Conservation (phyloP, 352 stramenopile species). For the Phytophthora crassamura region DNA sequence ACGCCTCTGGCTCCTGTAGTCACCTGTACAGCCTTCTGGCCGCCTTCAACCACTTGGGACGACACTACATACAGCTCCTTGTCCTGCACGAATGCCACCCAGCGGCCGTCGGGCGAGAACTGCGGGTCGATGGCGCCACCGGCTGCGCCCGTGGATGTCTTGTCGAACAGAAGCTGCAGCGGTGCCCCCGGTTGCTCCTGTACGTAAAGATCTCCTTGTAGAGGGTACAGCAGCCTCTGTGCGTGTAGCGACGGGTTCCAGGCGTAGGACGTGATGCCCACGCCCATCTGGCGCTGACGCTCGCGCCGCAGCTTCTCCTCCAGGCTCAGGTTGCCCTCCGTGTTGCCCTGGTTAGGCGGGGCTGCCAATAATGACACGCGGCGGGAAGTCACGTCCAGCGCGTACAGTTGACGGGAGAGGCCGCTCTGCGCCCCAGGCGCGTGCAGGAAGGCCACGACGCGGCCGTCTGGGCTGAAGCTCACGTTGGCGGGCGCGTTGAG, state of each 20-base stretch:
- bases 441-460: conserved; percentile 88
- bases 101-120: conserved; percentile 91
- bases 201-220: conserved; percentile 94
- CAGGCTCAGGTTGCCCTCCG: conserved; percentile 85
- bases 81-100: conserved; percentile 95
- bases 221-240: conserved; percentile 89
- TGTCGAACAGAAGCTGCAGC: conserved; percentile 89
- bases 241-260: conserved; percentile 70
- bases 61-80: conserved; percentile 94
- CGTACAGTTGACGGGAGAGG: conserved; percentile 88
- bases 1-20: conserved; percentile 75
- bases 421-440: conserved; percentile 79
- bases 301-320: conserved; percentile 93
- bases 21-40: conserved; percentile 66
- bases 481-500: conserved; percentile 81
- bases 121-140: conserved; percentile 94
- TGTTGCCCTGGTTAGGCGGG: conserved; percentile 81
- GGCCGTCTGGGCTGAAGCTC: conserved; percentile 86
- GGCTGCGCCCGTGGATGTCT: conserved; percentile 65
- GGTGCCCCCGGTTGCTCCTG: conserved; percentile 86
- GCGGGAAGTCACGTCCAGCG: conserved; percentile 68
- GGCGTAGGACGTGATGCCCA: conserved; percentile 93
- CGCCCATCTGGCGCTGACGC: conserved; percentile 89
- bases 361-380: conserved; percentile 68
- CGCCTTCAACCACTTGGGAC: conserved; percentile 46